Percentiles rank a stretch among this genome's conserved stretches.
These are phyloP conservation scores for Vigna hirtella DNA, from an alignment of 306 rosid genomes.

Conservation along the genomic window DNA sequence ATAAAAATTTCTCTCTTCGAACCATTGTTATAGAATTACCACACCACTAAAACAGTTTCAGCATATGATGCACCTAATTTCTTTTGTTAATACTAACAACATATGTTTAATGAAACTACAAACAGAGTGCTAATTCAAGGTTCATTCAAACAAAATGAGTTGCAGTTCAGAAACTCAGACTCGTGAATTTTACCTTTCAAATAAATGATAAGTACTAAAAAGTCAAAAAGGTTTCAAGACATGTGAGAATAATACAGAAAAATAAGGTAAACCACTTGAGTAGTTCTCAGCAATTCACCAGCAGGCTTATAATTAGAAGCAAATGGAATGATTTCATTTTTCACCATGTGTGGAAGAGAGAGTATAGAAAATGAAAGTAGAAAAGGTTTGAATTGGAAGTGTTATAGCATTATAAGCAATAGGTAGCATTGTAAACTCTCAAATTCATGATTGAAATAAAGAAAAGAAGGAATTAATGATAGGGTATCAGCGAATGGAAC, in stretches of 20 bases:
- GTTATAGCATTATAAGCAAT: slow-evolving; percentile 52
- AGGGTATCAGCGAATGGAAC: slow-evolving; percentile 49
- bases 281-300: slow-evolving; percentile 33
- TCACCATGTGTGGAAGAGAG: not conserved
- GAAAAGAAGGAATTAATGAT: slow-evolving; percentile 47
- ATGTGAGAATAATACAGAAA: slow-evolving; percentile 20
- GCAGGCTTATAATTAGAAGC: slow-evolving; percentile 13
- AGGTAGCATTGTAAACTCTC: slow-evolving; percentile 56
- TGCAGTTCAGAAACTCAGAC: not conserved
- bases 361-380: slow-evolving; percentile 6
- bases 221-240: slow-evolving; percentile 25
- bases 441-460: slow-evolving; percentile 53
- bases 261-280: slow-evolving; percentile 8
- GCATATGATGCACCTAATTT: not conserved
- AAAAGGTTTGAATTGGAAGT: slow-evolving; percentile 34
- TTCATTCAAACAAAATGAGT: slow-evolving; percentile 12
- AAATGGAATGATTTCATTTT: slow-evolving; percentile 12
- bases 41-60: not conserved
- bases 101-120: not conserved
- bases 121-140: slow-evolving; percentile 5
- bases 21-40: no score
- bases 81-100: not conserved
- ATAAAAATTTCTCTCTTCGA: no score
- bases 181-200: not conserved
- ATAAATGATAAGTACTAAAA: not conserved